Percentiles rank a stretch among this genome's conserved stretches.
These are phyloP conservation scores for Colletotrichum phormii DNA, from an alignment of 2,329 filamentous ascomycete species.

Conservation along the genomic window DNA sequence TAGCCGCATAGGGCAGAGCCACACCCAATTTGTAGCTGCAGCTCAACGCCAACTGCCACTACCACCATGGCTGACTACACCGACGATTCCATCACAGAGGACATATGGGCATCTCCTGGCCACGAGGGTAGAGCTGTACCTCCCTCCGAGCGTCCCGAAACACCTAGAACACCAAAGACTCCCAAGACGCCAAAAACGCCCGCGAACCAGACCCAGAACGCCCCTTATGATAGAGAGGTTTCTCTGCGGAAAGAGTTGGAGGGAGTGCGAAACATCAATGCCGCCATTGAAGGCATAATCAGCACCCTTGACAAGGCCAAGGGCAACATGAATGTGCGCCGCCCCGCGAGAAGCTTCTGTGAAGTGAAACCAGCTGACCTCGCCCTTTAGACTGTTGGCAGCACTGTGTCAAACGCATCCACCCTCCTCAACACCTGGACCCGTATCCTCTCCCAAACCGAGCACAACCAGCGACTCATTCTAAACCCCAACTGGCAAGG, in stretches of 20 bases:
- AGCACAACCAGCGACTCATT: slow-evolving; percentile 94
- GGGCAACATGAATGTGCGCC: slow-evolving; percentile 79
- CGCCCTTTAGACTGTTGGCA: slow-evolving; percentile 76
- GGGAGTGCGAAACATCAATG: slow-evolving; percentile 86
- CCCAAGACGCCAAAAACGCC: slow-evolving; percentile 59
- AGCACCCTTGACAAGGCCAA: slow-evolving; percentile 78
- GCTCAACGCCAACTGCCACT: neutral
- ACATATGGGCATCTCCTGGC: slow-evolving; percentile 59
- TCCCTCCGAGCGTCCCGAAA: slow-evolving; percentile 54
- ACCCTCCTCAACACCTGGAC: slow-evolving; percentile 95
- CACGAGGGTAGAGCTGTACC: slow-evolving; percentile 45
- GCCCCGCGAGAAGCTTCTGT: neutral
- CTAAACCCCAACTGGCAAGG: slow-evolving; percentile 92
- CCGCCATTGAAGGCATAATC: slow-evolving; percentile 83
- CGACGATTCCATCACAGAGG: slow-evolving; percentile 60
- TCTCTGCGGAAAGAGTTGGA: slow-evolving; percentile 83
- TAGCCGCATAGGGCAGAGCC: neutral
- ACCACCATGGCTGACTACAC: slow-evolving; percentile 56
- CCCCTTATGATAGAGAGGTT: slow-evolving; percentile 76
- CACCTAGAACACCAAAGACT: slow-evolving; percentile 60
- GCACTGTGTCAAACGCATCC: slow-evolving; percentile 88
- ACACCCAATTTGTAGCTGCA: slow-evolving; percentile 2
- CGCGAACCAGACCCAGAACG: slow-evolving; percentile 38
- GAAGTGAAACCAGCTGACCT: slow-evolving; percentile 28
- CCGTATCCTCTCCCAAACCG: slow-evolving; percentile 93